phyloP scores from a whole-genome alignment of 768 basidiomycete genomes.

The Terana coerulea region DNA sequence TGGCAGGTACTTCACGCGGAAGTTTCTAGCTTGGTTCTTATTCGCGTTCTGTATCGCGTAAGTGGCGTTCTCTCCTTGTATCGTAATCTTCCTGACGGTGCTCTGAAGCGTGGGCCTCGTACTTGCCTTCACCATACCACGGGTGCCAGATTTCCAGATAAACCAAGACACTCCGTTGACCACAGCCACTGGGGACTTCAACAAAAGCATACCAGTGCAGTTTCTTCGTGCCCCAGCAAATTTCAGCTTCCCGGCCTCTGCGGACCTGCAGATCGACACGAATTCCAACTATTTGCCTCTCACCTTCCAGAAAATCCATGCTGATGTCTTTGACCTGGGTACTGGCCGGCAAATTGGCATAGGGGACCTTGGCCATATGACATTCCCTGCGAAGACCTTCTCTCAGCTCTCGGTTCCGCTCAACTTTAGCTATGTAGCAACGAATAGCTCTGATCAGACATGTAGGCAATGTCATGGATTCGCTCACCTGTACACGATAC shows the following conservation, averaged over 20 bases:
- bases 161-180: conserved; percentile 53
- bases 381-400: conserved; percentile 63
- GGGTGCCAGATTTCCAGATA: conserved; percentile 72
- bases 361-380: conserved; percentile 57
- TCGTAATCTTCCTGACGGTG: conserved; percentile 5
- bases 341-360: conserved; percentile 62
- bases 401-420: conserved; percentile 70
- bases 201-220: conserved; percentile 47
- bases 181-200: conserved; percentile 56
- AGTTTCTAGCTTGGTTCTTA: conserved; percentile 63
- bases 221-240: conserved; percentile 84
- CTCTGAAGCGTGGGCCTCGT: conserved; percentile 55
- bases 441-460: conserved; percentile 78
- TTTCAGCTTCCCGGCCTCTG: conserved; percentile 81
- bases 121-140: conserved; percentile 78
- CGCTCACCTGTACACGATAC: conserved; percentile 7
- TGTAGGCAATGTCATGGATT: conserved; percentile 46
- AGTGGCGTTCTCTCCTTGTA: conserved; percentile 25
- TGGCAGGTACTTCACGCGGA: conserved; percentile 75
- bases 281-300: conserved; percentile 72
- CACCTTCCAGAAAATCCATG: conserved; percentile 63
- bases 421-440: conserved; percentile 78
- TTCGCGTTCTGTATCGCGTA: conserved; percentile 58
- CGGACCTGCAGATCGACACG: conserved; percentile 77
- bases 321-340: conserved; percentile 64